Evolutionary conservation across 345 rosid species (phyloP).

Genomic region (Anacardium occidentale): DNA sequence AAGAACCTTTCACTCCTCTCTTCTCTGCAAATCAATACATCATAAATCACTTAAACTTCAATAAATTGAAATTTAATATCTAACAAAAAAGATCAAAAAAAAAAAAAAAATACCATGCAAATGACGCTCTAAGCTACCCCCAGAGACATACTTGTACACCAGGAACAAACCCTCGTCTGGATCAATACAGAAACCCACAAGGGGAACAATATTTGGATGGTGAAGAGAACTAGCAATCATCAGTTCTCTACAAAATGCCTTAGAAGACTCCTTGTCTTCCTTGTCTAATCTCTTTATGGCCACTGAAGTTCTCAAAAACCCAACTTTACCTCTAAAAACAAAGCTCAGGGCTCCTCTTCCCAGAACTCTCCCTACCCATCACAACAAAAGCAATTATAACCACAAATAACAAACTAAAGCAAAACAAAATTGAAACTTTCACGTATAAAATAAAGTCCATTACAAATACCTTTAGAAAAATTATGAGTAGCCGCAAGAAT

Average conservation of each 20-base stretch:
- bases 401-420: slow-evolving; percentile 9
- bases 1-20: slow-evolving; percentile 40
- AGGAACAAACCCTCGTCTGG: slow-evolving; percentile 85
- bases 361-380: slow-evolving; percentile 72
- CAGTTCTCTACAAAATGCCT: slow-evolving; percentile 91
- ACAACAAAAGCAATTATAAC: slow-evolving; percentile 24
- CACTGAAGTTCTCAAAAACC: slow-evolving; percentile 63
- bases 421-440: background rate
- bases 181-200: slow-evolving; percentile 87
- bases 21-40: slow-evolving; percentile 44
- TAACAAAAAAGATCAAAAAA: background rate
- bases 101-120: slow-evolving; percentile 63
- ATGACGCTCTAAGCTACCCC: slow-evolving; percentile 82
- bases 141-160: slow-evolving; percentile 88
- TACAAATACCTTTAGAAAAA: slow-evolving; percentile 70
- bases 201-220: slow-evolving; percentile 67
- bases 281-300: slow-evolving; percentile 84
- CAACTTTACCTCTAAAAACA: slow-evolving; percentile 85
- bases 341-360: slow-evolving; percentile 96
- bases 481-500: slow-evolving; percentile 70
- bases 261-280: slow-evolving; percentile 83
- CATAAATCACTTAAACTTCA: slow-evolving; percentile 23
- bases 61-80: slow-evolving; percentile 6
- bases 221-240: slow-evolving; percentile 96
- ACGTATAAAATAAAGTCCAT: background rate